Percentiles rank a stretch among this genome's conserved stretches.
Evolutionary conservation across 495 filamentous ascomycete species (phyloP).

Genomic region (Xylaria curta): DNA sequence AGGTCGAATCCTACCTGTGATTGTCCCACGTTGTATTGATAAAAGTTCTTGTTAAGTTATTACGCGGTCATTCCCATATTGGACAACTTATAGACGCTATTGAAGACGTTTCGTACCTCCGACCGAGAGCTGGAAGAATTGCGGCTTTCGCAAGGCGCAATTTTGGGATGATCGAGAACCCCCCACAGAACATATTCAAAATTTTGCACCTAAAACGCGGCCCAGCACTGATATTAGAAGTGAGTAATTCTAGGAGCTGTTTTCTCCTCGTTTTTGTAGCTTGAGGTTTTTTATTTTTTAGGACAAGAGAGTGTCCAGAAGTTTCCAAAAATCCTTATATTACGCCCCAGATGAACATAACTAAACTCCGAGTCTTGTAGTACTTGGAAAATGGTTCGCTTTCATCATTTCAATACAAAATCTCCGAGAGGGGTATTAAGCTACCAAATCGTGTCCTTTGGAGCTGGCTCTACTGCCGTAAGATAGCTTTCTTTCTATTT

Average conservation of each 20-base stretch:
- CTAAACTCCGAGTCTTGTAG: too few relatives aligned
- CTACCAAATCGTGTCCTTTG: slow-evolving; percentile 15
- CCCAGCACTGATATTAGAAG: not conserved
- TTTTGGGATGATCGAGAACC: not conserved
- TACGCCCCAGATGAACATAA: too few relatives aligned
- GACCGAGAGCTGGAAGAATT: not conserved
- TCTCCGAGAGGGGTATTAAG: not conserved
- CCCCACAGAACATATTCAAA: slow-evolving; percentile 11
- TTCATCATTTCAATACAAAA: not conserved
- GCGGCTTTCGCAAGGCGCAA: not conserved
- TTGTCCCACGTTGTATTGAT: not conserved
- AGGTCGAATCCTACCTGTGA: not conserved
- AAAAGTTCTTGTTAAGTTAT: not conserved
- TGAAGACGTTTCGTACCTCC: not conserved
- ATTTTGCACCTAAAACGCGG: not conserved
- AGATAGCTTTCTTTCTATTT: not conserved
- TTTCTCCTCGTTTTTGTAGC: too few relatives aligned
- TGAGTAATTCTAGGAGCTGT: too few relatives aligned
- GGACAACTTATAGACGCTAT: not conserved
- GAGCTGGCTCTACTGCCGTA: slow-evolving; percentile 4
- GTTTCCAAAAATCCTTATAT: too few relatives aligned
- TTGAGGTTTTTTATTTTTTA: too few relatives aligned
- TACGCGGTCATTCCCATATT: slow-evolving; percentile 14
- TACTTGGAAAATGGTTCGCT: slow-evolving; percentile 8
- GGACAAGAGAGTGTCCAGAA: too few relatives aligned